Conservation (phyloP, 192 early-diverging fungal genomes). For the Phlyctochytrium planicorne region DNA sequence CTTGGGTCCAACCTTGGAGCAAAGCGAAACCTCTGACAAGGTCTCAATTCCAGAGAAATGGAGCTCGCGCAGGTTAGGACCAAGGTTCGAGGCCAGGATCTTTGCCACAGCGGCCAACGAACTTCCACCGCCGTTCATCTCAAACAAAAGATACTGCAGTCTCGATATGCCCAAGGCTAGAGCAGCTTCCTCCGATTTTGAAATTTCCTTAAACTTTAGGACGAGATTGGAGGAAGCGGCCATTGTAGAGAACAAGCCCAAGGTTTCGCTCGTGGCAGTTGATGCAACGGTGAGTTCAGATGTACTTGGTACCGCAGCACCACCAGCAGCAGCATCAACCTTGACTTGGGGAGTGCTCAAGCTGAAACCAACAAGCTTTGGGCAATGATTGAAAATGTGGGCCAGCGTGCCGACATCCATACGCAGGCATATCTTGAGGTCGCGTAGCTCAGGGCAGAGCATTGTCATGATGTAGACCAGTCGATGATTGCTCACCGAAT, state of each 20-base stretch:
- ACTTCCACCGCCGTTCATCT: neutral
- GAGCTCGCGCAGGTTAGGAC: neutral
- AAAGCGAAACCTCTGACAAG: neutral
- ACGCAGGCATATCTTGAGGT: neutral
- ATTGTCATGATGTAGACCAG: neutral
- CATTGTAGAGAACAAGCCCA: no score
- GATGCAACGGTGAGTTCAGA: neutral
- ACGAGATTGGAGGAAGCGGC: no score
- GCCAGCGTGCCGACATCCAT: neutral
- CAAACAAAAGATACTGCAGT: neutral
- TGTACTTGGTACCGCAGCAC: neutral
- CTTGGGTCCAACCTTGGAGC: neutral
- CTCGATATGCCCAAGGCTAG: neutral
- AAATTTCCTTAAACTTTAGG: no score
- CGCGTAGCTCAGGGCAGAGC: neutral
- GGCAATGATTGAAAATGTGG: neutral
- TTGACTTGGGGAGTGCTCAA: neutral
- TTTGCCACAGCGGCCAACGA: neutral
- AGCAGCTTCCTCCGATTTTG: no score
- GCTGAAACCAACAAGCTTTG: neutral
- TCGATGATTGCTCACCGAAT: neutral
- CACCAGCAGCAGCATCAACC: neutral
- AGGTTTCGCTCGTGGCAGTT: no score
- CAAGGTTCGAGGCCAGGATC: neutral
- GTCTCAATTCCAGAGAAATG: neutral